Evolutionary conservation across 73 alveolate genomes (phyloP).

Genomic region (Vitrella brassicaformis): DNA sequence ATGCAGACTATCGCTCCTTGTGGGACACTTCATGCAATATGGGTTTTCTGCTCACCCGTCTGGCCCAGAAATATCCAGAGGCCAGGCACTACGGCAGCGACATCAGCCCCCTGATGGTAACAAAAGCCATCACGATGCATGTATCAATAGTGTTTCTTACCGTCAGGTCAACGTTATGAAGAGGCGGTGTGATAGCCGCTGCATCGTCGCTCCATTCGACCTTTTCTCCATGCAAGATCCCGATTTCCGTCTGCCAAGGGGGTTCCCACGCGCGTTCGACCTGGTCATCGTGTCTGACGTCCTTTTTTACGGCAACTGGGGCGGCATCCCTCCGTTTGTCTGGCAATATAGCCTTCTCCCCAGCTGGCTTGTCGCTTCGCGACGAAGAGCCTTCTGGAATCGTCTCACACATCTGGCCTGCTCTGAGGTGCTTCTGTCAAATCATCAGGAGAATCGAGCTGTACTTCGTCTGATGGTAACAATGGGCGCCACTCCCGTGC

Average conservation of each 20-base stretch:
- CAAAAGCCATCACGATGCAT: too few relatives aligned
- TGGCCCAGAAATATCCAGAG: background rate
- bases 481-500: background rate
- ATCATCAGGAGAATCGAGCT: background rate
- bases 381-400: background rate
- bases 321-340: constrained; percentile 1
- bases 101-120: constrained; percentile 2
- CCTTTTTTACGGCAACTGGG: constrained; percentile 1
- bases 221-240: background rate
- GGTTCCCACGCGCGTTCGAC: background rate
- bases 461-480: background rate
- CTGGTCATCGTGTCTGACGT: constrained; percentile 1
- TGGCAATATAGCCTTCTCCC: background rate
- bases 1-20: background rate
- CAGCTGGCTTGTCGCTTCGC: background rate
- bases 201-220: background rate
- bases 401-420: background rate
- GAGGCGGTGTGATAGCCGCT: background rate
- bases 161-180: too few relatives aligned
- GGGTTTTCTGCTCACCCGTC: background rate
- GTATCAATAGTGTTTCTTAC: too few relatives aligned
- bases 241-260: background rate
- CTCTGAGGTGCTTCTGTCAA: background rate
- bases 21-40: constrained; percentile 6
- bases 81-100: constrained; percentile 4